A percentile compares a stretch with the other conserved stretches of the same genome.
Evolutionary conservation across 495 filamentous ascomycete species (phyloP).

Genomic region (Wilcoxina mikolae): DNA sequence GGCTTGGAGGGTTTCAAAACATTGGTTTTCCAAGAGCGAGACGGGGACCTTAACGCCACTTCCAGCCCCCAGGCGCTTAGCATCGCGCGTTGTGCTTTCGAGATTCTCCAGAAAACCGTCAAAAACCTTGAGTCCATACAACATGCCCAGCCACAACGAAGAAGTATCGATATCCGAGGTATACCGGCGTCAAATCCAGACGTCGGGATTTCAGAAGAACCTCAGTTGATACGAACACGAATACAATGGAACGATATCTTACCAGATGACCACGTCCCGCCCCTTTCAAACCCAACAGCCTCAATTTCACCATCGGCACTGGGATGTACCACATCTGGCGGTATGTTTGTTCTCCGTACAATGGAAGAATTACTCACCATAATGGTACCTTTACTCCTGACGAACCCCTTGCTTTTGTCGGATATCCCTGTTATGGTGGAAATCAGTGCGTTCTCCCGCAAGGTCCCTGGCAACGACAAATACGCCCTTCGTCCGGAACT

Average conservation of each 20-base stretch:
- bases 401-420: neutral
- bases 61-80: constrained; percentile 2
- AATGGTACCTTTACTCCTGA: constrained; percentile 5
- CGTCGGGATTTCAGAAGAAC: neutral
- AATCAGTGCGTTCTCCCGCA: neutral
- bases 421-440: neutral
- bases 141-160: no score
- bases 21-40: constrained; percentile 11
- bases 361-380: constrained; percentile 10
- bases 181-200: neutral
- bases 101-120: neutral
- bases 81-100: neutral
- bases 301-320: no score
- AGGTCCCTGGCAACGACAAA: neutral
- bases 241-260: neutral
- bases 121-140: neutral
- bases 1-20: constrained; percentile 15
- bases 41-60: constrained; percentile 2
- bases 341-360: no score
- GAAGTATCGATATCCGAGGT: neutral
- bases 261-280: no score
- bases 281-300: no score
- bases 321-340: no score
- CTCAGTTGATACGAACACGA: neutral
- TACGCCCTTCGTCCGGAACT: neutral